Base-by-base conservation (phyloP, 768 basidiomycete genomes). In the Gymnopilus junonius region DNA sequence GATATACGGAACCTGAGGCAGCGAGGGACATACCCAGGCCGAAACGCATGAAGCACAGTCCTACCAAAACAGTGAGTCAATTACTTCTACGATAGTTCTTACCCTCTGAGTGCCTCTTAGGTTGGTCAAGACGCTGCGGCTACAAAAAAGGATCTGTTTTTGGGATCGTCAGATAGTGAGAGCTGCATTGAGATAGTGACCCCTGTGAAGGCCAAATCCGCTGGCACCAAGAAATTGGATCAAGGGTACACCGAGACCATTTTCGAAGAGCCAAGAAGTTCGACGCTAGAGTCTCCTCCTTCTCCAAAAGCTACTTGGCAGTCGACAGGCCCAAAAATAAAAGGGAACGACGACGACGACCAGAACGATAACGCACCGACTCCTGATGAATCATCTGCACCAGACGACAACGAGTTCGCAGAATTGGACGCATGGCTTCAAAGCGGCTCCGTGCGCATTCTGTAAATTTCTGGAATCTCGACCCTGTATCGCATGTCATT, bases 381-480 rank as follows among this genome's bases (percentile, higher is more conserved):
- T 14, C 23, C 31, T 21, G 45, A 29, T 14, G 32, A 37, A 17
- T 11, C 34, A 12, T 8, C 11, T 15, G 45, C 35, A 15, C 32
- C 48, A 39, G 63, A 60, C 1, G 37, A 84, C 59, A 84, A 89
- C 53, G 82, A 87, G 54, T 80, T 90, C 53, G 87, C 84, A 4
- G 88, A 89, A 65, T 79, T 93, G 29, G 87, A 91, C 62, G 84
- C 80, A 46, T 93, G 88, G 88, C 72, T 92, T 67, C 78, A 83
- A 31, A 90, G 90, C 69, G 88, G 83, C 29, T 82, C 85, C 3
- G 85, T 91, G 1, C 81, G 85, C 43, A 85, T 90, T 58, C 59
- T 84, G 27, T 76, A 73, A 59, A 56, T 53, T 35, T 21, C 25
- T 31, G 10, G 12, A 6, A 32, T 43, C 21, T 46, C n/a, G 25